These are phyloP conservation scores for Porcisia deanei DNA, from an alignment of 208 protist species.

Conservation along the genomic window DNA sequence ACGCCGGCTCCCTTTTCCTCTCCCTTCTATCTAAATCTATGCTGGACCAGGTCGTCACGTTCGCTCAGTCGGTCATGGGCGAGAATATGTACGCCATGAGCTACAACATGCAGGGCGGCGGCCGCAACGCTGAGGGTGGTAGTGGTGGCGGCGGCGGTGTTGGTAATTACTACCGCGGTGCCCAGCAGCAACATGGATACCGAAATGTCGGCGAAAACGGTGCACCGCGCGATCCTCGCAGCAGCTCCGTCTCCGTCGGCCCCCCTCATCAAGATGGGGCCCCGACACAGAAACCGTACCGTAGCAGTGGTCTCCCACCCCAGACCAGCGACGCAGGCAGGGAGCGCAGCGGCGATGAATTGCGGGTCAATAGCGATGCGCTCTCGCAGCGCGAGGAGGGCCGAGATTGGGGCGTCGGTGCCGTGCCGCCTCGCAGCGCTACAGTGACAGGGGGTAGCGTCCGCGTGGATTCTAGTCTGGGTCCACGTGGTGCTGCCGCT, in stretches of 20 bases:
- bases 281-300: conserved; percentile 22
- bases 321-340: conserved; percentile 4
- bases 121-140: conserved; percentile 14
- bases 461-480: conserved; percentile 4
- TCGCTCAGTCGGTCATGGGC: conserved; percentile 39
- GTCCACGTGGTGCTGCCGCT: conserved; percentile 1
- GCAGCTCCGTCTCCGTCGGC: conserved; percentile 2
- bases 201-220: conserved; percentile 6
- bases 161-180: conserved; percentile 20
- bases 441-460: background rate
- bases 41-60: conserved; percentile 45
- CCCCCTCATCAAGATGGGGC: conserved; percentile 15
- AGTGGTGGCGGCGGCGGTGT: conserved; percentile 1
- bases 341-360: conserved; percentile 28
- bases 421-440: conserved; percentile 8
- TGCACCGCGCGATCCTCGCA: conserved; percentile 19
- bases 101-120: conserved; percentile 13
- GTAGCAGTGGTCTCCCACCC: conserved; percentile 15
- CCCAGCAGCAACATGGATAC: conserved; percentile 25
- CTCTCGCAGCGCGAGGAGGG: conserved; percentile 27
- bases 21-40: conserved; percentile 41
- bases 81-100: conserved; percentile 17
- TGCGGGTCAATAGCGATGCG: conserved; percentile 13
- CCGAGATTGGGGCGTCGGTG: conserved; percentile 12
- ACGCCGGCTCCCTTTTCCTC: conserved; percentile 45